Base-by-base conservation (phyloP, 129 eudicot species). In the Flaveria trinervia region DNA sequence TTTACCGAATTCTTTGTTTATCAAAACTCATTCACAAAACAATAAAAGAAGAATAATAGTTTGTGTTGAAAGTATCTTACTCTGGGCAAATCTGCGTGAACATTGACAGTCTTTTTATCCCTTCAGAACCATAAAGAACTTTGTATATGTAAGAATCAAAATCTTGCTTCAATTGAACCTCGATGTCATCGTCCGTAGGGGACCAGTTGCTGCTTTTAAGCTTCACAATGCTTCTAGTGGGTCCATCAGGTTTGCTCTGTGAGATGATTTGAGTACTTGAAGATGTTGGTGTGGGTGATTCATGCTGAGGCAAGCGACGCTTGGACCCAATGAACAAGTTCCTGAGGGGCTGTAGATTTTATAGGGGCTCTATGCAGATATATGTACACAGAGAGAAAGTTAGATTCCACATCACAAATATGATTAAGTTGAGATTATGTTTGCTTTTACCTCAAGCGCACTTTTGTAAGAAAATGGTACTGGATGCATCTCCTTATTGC, bases 151-250 rank as follows among this genome's bases (percentile, higher is more conserved):
- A 30, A 77, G 80, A 65, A 49, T 83, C 80, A 68, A 73, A 25
- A 2, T 83, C 79, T 36, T 78, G 76, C 18, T 69, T 56, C n/a
- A 81, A 41, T 20, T n/a, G 54, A 11, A 59, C 74, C 51, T 56
- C 30, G 2, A 82, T 71, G 30, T 39, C 76, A 77, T 82, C 85
- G 73, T 83, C 86, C 43, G 67, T 20, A 46, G 83, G 86, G 41
- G 68, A 46, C 86, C 86, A 83, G 18, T 83, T 71, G 7, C 68
- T 45, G 72, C 70, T 67, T 68, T 74, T 68, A 57, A 81, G 75
- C 55, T 56, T 74, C 52, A 54, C 66, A 17, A 48, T 66, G 83
- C 51, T 73, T 71, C 59, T 78, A 51, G 68, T 17, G 26, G 76
- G 52, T 61, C 57, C 68, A n/a, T 72, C 80, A 10, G 36, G 60